Conservation (phyloP, 495 filamentous ascomycete species). For the Podospora australis region DNA sequence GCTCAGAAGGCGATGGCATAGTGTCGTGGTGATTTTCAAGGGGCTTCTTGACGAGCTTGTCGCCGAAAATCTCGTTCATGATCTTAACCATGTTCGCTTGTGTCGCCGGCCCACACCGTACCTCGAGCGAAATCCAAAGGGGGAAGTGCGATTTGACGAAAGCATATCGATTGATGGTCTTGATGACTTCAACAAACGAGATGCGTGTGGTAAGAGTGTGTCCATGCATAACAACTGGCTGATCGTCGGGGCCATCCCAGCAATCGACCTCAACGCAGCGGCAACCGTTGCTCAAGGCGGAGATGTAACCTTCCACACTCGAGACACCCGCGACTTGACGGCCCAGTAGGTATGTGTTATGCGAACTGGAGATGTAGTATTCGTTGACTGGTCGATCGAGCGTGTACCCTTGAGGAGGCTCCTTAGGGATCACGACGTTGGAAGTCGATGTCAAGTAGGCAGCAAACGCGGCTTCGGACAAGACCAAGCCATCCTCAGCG, state of each 20-base stretch:
- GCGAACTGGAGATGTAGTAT: slow-evolving; percentile 97
- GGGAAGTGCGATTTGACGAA: slow-evolving; percentile 77
- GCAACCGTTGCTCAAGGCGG: slow-evolving; percentile 79
- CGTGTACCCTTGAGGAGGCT: slow-evolving; percentile 48
- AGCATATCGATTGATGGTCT: slow-evolving; percentile 87
- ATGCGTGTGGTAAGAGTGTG: slow-evolving; percentile 82
- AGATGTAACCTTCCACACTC: slow-evolving; percentile 90
- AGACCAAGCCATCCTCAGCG: slow-evolving; percentile 44
- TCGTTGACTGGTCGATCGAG: slow-evolving; percentile 87
- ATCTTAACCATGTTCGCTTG: slow-evolving; percentile 86
- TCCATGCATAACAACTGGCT: slow-evolving; percentile 84
- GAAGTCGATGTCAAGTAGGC: slow-evolving; percentile 67
- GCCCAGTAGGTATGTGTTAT: slow-evolving; percentile 94
- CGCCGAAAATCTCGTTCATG: slow-evolving; percentile 75
- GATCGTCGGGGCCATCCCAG: slow-evolving; percentile 85
- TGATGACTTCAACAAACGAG: slow-evolving; percentile 81
- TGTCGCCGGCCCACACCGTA: slow-evolving; percentile 80
- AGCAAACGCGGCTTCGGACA: slow-evolving; percentile 69
- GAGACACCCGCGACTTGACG: slow-evolving; percentile 84
- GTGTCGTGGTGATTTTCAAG: slow-evolving; percentile 54
- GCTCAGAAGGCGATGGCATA: slow-evolving; percentile 79
- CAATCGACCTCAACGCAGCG: slow-evolving; percentile 96
- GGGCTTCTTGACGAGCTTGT: slow-evolving; percentile 69
- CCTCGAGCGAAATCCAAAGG: slow-evolving; percentile 89
- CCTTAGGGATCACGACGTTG: slow-evolving; percentile 56